Conservation (phyloP, 805 yeast genomes). For the Candida manassasensis region DNA sequence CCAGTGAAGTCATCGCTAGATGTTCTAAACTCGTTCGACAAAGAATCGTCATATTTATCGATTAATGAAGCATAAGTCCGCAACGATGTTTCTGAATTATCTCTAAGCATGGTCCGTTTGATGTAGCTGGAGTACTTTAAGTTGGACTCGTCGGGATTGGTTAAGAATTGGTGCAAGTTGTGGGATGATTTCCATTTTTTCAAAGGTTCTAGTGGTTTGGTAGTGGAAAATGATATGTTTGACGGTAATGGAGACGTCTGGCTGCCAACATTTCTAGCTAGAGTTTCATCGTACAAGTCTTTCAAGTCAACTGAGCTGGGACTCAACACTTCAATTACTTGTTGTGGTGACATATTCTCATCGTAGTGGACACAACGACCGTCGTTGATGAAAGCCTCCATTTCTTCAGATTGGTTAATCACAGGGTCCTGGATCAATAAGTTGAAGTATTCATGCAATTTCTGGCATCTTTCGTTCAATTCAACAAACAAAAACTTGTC, state of each 20-base stretch:
- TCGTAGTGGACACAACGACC: neutral
- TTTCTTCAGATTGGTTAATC: slow-evolving; percentile 7
- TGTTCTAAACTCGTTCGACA: slow-evolving; percentile 3
- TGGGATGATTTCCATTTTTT: slow-evolving; percentile 3
- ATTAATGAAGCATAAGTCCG: slow-evolving; percentile 25
- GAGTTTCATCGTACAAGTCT: neutral
- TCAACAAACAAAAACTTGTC: slow-evolving; percentile 13
- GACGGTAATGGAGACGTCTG: slow-evolving; percentile 7
- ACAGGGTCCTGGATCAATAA: slow-evolving; percentile 15
- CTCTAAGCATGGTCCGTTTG: slow-evolving; percentile 4
- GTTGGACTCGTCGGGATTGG: neutral
- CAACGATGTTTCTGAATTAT: slow-evolving; percentile 17
- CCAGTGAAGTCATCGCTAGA: neutral
- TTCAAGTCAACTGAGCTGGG: slow-evolving; percentile 16
- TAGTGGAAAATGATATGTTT: slow-evolving; percentile 16
- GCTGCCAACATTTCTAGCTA: too few species aligned
- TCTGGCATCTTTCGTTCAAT: slow-evolving; percentile 18
- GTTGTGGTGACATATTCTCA: slow-evolving; percentile 2
- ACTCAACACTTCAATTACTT: slow-evolving; percentile 12
- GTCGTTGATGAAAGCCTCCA: slow-evolving; percentile 10
- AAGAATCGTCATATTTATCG: slow-evolving; percentile 22
- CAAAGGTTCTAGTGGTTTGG: slow-evolving; percentile 20
- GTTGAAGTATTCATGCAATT: slow-evolving; percentile 23
- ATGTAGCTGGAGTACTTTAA: neutral
- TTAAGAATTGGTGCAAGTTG: neutral